These are phyloP conservation scores for Acer yangbiense DNA, from an alignment of 345 rosid species.

Conservation along the genomic window DNA sequence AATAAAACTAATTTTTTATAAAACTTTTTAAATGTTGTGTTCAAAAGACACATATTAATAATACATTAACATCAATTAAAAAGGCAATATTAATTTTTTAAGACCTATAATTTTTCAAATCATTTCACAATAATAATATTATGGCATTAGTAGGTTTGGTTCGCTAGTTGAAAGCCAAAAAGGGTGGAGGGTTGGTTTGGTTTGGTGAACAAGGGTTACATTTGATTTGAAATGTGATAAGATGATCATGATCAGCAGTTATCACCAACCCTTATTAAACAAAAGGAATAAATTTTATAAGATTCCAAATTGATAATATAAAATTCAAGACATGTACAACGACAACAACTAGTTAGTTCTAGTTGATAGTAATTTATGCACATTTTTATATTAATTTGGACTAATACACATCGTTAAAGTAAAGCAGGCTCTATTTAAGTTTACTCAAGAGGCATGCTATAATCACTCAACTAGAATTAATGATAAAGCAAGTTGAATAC, in stretches of 20 bases:
- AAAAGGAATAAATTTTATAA: not conserved
- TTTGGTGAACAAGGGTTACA: not conserved
- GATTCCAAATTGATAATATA: not conserved
- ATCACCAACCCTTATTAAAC: conserved; percentile 7
- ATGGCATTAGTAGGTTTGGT: no score
- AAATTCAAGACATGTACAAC: not conserved
- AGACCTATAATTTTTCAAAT: no score
- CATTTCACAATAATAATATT: no score
- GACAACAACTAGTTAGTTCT: not conserved
- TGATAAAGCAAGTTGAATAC: not conserved
- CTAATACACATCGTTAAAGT: not conserved
- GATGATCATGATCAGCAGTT: not conserved
- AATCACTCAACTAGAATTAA: not conserved
- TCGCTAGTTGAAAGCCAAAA: not conserved
- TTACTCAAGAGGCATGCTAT: not conserved
- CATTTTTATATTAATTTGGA: not conserved
- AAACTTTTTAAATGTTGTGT: no score
- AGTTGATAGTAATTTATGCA: not conserved
- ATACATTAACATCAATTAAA: no score
- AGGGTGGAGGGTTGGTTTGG: not conserved
- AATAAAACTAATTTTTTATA: no score
- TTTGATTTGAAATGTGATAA: not conserved
- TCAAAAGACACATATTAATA: no score
- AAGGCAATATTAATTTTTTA: no score
- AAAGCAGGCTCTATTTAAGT: not conserved